These are phyloP conservation scores for Russula sp. DNA, from an alignment of 768 basidiomycete species.

Conservation along the genomic window DNA sequence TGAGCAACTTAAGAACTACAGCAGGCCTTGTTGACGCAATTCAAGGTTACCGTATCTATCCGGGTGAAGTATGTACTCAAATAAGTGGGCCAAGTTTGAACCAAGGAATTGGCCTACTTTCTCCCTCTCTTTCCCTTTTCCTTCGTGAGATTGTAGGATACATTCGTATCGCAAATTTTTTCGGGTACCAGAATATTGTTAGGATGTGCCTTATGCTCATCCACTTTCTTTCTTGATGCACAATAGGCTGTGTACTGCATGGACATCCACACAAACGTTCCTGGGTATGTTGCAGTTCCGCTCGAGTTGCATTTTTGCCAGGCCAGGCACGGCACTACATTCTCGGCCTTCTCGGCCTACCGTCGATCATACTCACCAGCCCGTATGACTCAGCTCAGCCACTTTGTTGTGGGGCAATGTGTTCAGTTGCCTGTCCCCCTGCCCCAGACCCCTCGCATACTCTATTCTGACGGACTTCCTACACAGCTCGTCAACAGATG, in stretches of 20 bases:
- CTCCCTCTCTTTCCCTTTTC: too few species aligned
- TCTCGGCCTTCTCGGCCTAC: too few species aligned
- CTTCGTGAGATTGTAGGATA: not conserved
- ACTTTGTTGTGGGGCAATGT: too few species aligned
- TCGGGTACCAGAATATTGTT: not conserved
- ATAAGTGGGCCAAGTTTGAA: too few species aligned
- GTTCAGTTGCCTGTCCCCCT: too few species aligned
- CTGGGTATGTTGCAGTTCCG: too few species aligned
- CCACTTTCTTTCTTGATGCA: not conserved
- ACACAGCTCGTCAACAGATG: not conserved
- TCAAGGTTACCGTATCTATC: not conserved
- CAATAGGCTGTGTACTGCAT: not conserved
- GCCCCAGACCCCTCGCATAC: too few species aligned
- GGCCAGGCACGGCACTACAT: too few species aligned
- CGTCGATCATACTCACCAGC: not conserved
- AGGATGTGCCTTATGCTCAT: not conserved
- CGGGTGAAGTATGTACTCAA: not conserved
- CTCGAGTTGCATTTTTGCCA: too few species aligned
- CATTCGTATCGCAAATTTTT: not conserved
- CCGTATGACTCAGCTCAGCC: not conserved
- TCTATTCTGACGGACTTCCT: not conserved
- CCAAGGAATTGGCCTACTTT: not conserved
- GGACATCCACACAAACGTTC: too few species aligned
- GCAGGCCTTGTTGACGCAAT: not conserved
- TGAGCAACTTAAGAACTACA: constrained; percentile 31